Conservation (phyloP, 2,329 filamentous ascomycete species). For the Alternaria brassicicola region DNA sequence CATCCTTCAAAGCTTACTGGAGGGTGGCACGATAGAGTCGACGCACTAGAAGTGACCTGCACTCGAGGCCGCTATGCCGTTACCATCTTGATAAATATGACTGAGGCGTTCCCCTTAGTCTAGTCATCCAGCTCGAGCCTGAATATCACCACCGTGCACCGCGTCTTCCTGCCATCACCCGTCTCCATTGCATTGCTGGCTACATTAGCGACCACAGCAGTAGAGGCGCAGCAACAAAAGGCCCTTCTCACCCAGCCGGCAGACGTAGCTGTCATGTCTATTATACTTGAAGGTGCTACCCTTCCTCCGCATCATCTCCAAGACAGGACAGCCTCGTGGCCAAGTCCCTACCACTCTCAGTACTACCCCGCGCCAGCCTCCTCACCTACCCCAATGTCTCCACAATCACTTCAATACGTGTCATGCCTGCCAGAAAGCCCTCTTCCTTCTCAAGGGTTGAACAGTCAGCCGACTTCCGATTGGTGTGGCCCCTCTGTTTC, state of each 20-base stretch:
- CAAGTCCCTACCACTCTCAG: conserved; percentile 33
- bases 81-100: conserved; percentile 32
- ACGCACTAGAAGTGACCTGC: conserved; percentile 39
- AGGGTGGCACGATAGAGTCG: conserved; percentile 38
- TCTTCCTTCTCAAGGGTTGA: conserved; percentile 35
- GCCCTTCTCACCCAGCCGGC: conserved; percentile 12
- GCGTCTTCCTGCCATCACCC: conserved; percentile 11
- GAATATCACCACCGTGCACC: conserved; percentile 14
- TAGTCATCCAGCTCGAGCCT: conserved; percentile 21
- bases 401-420: conserved; percentile 41
- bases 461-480: conserved; percentile 29
- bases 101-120: conserved; percentile 23
- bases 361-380: conserved; percentile 34
- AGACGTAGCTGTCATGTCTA: conserved; percentile 38
- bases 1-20: conserved; percentile 34
- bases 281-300: conserved; percentile 44
- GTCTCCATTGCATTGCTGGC: conserved; percentile 14
- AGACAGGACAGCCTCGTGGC: conserved; percentile 36
- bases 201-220: conserved; percentile 16
- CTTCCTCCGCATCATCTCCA: conserved; percentile 44
- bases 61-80: conserved; percentile 21
- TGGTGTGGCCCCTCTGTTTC: conserved; percentile 43
- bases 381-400: conserved; percentile 42
- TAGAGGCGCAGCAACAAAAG: conserved; percentile 24
- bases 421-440: conserved; percentile 36